Conservation (phyloP, 2,329 filamentous ascomycete species). For the Orbilia brochopaga region DNA sequence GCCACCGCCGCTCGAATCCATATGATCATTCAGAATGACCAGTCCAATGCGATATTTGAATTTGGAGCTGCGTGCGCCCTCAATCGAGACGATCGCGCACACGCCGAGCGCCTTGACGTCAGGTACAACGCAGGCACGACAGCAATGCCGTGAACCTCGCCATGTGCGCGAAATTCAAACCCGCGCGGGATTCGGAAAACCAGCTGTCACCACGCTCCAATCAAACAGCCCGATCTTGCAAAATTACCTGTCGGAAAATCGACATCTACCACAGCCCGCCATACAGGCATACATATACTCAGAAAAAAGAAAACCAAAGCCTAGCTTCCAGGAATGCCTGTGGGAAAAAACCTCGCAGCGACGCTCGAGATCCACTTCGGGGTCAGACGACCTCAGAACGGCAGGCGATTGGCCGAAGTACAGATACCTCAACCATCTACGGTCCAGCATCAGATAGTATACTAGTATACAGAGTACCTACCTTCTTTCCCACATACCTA, state of each 20-base stretch:
- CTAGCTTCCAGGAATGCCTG: not conserved
- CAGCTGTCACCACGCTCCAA: too few species aligned
- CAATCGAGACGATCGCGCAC: constrained; percentile 1
- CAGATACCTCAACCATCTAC: constrained; percentile 23
- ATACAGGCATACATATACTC: not conserved
- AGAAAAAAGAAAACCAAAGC: not conserved
- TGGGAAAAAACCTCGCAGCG: constrained; percentile 4
- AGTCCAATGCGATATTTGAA: not conserved
- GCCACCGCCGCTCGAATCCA: not conserved
- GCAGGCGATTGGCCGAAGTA: constrained; percentile 38
- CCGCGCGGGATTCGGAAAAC: too few species aligned
- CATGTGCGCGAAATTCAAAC: not conserved
- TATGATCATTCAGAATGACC: not conserved
- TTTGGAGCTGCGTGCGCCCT: not conserved
- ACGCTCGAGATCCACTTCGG: constrained; percentile 37
- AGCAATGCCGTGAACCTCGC: not conserved
- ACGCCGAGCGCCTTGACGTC: constrained; percentile 22
- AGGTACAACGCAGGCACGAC: constrained; percentile 39
- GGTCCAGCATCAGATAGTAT: too few species aligned
- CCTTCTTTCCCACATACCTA: not conserved
- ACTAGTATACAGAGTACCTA: not conserved
- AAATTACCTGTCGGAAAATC: not conserved
- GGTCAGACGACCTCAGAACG: constrained; percentile 47
- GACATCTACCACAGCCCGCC: not conserved
- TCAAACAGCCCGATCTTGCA: not conserved